phyloP scores from a whole-genome alignment of 129 eudicot species.

The Escallonia herrerae region DNA sequence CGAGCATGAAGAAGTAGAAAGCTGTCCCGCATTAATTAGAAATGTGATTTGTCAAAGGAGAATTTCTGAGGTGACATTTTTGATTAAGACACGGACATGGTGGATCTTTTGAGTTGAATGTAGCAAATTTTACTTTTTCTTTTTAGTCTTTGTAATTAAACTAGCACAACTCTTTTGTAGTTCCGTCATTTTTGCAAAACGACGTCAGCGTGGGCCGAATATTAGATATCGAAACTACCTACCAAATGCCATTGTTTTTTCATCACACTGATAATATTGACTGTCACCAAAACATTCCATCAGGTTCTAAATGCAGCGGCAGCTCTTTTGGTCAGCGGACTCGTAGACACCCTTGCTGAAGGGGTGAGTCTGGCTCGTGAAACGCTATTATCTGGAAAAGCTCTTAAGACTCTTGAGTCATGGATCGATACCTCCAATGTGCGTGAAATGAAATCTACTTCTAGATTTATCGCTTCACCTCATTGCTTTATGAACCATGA shows the following conservation, averaged over 20 bases:
- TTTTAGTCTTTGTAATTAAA: too few species aligned
- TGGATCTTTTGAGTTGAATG: not conserved
- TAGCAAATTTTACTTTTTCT: not conserved
- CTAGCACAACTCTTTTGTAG: too few species aligned
- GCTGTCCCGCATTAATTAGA: too few species aligned
- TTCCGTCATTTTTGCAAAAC: too few species aligned
- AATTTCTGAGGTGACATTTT: too few species aligned
- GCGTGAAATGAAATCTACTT: slow-evolving; percentile 5
- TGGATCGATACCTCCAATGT: slow-evolving; percentile 66
- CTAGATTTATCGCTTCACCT: not conserved
- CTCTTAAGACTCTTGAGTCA: slow-evolving; percentile 57
- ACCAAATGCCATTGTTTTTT: not conserved
- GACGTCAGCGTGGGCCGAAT: not conserved
- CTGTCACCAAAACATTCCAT: not conserved
- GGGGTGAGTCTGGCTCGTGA: slow-evolving; percentile 80
- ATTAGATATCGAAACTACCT: not conserved
- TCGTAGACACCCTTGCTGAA: slow-evolving; percentile 46
- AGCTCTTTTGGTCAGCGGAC: slow-evolving; percentile 73
- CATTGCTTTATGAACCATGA: too few species aligned
- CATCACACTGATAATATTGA: not conserved
- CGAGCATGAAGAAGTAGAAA: too few species aligned
- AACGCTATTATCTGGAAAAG: slow-evolving; percentile 61
- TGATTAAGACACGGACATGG: too few species aligned
- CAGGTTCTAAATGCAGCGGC: slow-evolving; percentile 91
- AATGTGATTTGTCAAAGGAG: too few species aligned